phyloP scores from a whole-genome alignment of 2,329 filamentous ascomycete genomes.

The Neonectria hederae region DNA sequence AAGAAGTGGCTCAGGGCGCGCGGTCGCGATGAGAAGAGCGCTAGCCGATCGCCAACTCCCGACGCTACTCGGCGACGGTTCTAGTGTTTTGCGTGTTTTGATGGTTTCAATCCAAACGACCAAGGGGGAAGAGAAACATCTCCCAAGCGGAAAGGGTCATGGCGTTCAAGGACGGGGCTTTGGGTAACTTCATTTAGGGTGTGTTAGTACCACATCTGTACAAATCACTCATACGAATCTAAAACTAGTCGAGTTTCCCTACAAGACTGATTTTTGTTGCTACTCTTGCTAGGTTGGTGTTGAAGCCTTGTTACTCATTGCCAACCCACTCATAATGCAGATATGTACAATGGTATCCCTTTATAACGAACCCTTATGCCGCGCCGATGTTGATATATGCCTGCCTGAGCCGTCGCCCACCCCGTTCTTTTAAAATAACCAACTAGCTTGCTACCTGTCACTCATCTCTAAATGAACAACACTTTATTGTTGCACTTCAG shows the following conservation, averaged over 20 bases:
- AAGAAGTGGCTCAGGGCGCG: constrained; percentile 95
- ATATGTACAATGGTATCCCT: constrained; percentile 39
- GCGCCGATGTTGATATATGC: constrained; percentile 42
- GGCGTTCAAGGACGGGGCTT: constrained; percentile 41
- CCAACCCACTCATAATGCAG: constrained; percentile 37
- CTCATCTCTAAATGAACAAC: constrained; percentile 27
- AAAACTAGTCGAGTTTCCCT: constrained; percentile 24
- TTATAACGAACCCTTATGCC: constrained; percentile 38
- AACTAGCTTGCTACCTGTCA: constrained; percentile 21
- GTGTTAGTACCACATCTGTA: constrained; percentile 27
- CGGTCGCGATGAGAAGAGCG: constrained; percentile 84
- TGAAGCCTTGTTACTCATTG: constrained; percentile 42
- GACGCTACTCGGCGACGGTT: constrained; percentile 80
- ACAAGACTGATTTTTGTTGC: constrained; percentile 18
- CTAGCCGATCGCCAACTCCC: constrained; percentile 83
- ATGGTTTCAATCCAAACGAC: constrained; percentile 14
- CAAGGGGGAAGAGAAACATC: constrained; percentile 18
- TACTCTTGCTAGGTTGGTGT: constrained; percentile 33
- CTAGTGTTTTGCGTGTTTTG: constrained; percentile 49
- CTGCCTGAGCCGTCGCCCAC: constrained; percentile 25
- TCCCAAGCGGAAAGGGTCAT: constrained; percentile 30
- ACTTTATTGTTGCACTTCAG: constrained; percentile 38
- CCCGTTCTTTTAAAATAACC: constrained; percentile 32
- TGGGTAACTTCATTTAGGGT: constrained; percentile 30
- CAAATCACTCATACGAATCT: constrained; percentile 32